Evolutionary conservation across 495 filamentous ascomycete genomes (phyloP), one percentile per base, ranked within the genome.

Genomic region (Podospora anserina): DNA sequence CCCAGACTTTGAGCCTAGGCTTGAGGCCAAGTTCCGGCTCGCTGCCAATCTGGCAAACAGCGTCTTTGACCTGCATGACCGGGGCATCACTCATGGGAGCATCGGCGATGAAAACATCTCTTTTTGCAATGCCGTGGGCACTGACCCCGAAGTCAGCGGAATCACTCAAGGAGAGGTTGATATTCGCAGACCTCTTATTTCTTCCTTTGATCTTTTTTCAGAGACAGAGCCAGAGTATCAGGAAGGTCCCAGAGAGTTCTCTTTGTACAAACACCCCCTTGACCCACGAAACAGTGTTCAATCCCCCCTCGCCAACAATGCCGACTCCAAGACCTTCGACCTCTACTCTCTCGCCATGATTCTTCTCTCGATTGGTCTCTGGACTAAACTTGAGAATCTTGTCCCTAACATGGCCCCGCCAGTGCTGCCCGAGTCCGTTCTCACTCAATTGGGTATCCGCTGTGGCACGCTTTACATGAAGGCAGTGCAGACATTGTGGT

Each of bases 301-400:
- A 30, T 83, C 83, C 3, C 80, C 78, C 2, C 75, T 86, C 30
- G 71, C 79, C 32, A 71, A 73, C 23, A 80, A 78, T 27, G 76
- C 78, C 1, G 84, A 86, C 63, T 82, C 79, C 44, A 84, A 84
- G 79, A 87, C 88, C 1, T 88, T 93, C 71, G 94, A 97, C 72
- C 83, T 96, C 0, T 97, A 96, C 75, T 90, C 91, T 3, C 81
- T 97, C 2, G 93, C 92, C 49, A 85, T 97, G 72, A 82, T 97
- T 15, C 82, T 97, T 13, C 78, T 97, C 32, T 94, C 96, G 66
- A 89, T 97, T 67, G 94, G 93, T 28, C 82, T 97, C 1, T 97
- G 94, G 94, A 88, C 87, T n/a, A 88, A 90, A 3, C 82, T 96
- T 53, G 82, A 86, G 49, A 85, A 87, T 65, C 81, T 91, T 3